Evolutionary conservation across 2,329 filamentous ascomycete species (phyloP).

Genomic region (Diplodia intermedia): DNA sequence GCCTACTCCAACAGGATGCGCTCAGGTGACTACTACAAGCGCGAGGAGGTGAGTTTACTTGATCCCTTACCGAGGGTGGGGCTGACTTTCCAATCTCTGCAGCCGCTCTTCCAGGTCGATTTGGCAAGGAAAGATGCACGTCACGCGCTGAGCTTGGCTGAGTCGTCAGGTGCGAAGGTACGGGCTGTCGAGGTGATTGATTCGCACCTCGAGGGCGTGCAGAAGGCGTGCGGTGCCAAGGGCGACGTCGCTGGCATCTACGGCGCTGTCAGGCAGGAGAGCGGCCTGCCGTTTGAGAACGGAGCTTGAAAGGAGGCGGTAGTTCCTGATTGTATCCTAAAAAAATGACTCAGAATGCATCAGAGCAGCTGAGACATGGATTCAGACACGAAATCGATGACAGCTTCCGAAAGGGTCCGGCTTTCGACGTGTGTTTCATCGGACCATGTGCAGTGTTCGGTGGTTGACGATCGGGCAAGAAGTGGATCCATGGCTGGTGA

Average conservation of each 20-base stretch:
- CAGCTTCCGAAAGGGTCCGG: background rate
- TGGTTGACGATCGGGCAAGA: background rate
- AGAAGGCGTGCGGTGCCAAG: conserved; percentile 70
- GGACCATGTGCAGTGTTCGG: background rate
- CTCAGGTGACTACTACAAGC: conserved; percentile 75
- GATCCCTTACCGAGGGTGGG: no score
- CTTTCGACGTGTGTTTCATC: background rate
- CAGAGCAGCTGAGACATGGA: background rate
- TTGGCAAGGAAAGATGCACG: conserved; percentile 81
- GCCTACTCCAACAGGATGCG: conserved; percentile 79
- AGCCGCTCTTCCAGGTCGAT: conserved; percentile 82
- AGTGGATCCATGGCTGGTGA: background rate
- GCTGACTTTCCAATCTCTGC: conserved; percentile 4
- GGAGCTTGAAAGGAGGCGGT: background rate
- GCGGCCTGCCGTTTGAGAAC: conserved; percentile 77
- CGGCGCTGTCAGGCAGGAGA: conserved; percentile 76
- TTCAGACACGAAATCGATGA: background rate
- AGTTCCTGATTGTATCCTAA: background rate
- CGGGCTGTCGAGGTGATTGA: conserved; percentile 71
- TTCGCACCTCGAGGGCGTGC: conserved; percentile 71
- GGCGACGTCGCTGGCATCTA: conserved; percentile 87
- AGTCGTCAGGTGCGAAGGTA: conserved; percentile 66
- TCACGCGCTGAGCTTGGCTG: conserved; percentile 74
- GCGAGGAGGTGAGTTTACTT: conserved; percentile 59
- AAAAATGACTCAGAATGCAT: background rate